These are phyloP conservation scores for Plectosphaerella plurivora DNA, from an alignment of 2,329 filamentous ascomycete genomes.

Conservation along the genomic window DNA sequence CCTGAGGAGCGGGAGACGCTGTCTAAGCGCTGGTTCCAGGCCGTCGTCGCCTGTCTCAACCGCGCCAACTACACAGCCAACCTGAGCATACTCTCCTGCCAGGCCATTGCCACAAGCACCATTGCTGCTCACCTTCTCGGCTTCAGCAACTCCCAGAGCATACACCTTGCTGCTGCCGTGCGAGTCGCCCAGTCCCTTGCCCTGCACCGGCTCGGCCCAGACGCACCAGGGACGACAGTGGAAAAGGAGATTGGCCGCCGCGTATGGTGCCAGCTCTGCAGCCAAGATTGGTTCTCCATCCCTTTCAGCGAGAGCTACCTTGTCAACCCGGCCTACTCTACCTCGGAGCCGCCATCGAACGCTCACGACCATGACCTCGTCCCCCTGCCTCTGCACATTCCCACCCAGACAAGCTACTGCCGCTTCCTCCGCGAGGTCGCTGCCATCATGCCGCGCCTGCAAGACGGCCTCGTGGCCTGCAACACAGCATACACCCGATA, in stretches of 20 bases:
- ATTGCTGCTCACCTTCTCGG: conserved; percentile 44
- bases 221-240: conserved; percentile 11
- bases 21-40: conserved; percentile 39
- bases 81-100: conserved; percentile 35
- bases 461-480: conserved; percentile 25
- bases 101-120: conserved; percentile 42
- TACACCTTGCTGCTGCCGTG: conserved; percentile 36
- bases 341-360: conserved; percentile 25
- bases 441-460: conserved; percentile 24
- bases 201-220: conserved; percentile 31
- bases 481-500: conserved; percentile 28
- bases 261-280: conserved; percentile 30
- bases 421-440: conserved; percentile 25
- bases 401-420: conserved; percentile 20
- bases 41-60: conserved; percentile 37
- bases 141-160: conserved; percentile 39
- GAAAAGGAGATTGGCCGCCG: conserved; percentile 26
- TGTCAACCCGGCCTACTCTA: conserved; percentile 28
- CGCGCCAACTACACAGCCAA: conserved; percentile 38
- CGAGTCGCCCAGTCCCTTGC: conserved; percentile 43
- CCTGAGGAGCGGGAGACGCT: conserved; percentile 31
- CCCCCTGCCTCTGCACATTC: conserved; percentile 10
- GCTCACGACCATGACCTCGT: conserved; percentile 26
- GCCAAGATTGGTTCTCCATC: conserved; percentile 30
- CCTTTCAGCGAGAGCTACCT: conserved; percentile 34